Conservation (phyloP, 495 filamentous ascomycete species). For the Penicillium diatomitis region DNA sequence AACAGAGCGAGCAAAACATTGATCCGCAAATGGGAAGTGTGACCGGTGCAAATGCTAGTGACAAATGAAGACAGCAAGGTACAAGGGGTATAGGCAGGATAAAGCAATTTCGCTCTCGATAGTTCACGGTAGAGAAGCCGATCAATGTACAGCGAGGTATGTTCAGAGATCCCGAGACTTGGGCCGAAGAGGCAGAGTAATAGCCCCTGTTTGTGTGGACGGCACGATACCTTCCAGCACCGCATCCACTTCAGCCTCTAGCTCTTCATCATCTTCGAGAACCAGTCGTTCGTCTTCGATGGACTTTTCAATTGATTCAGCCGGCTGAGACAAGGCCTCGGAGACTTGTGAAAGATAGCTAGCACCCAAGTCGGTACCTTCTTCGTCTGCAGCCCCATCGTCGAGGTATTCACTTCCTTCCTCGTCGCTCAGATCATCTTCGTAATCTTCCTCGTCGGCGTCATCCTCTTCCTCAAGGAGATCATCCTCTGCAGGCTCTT, state of each 20-base stretch:
- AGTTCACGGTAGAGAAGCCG: constrained; percentile 1
- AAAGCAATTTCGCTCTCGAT: neutral
- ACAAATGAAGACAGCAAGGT: constrained; percentile 4
- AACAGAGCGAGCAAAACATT: neutral
- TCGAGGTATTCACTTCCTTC: constrained; percentile 35
- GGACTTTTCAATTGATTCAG: constrained; percentile 30
- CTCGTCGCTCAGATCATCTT: constrained; percentile 29
- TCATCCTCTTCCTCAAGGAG: constrained; percentile 34
- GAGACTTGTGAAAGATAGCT: constrained; percentile 52
- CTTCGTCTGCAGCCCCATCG: constrained; percentile 32
- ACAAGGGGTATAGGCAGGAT: constrained; percentile 8
- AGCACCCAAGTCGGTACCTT: constrained; percentile 40
- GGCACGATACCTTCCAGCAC: neutral
- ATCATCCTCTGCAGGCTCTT: constrained; percentile 33
- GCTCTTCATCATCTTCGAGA: constrained; percentile 4
- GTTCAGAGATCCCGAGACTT: constrained; percentile 12
- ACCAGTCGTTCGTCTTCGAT: constrained; percentile 15
- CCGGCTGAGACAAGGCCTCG: constrained; percentile 40
- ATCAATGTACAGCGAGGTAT: constrained; percentile 3
- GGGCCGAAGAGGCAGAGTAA: constrained; percentile 16
- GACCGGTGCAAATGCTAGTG: constrained; percentile 8
- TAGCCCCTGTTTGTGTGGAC: constrained; percentile 5
- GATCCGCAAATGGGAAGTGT: constrained; percentile 8
- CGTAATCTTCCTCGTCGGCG: constrained; percentile 33
- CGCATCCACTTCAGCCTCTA: constrained; percentile 10